Percentiles rank a stretch among this genome's conserved stretches.
phyloP scores from a whole-genome alignment of 805 yeast genomes.

The Brettanomyces sp. region DNA sequence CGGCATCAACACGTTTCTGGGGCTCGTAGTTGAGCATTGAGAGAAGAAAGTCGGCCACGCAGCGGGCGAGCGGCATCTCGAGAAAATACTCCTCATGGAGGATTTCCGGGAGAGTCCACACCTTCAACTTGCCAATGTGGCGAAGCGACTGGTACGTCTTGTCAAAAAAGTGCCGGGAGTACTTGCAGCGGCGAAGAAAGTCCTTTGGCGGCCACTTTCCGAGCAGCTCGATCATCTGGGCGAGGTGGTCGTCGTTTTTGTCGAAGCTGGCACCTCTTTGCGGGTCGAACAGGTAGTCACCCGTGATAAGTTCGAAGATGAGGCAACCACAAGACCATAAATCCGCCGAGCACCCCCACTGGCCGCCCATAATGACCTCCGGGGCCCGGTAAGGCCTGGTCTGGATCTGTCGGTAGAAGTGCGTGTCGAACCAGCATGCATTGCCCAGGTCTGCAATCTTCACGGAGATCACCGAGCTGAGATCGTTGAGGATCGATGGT shows the following conservation, averaged over 20 bases:
- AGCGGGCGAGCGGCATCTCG: slow-evolving; percentile 26
- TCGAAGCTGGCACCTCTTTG: slow-evolving; percentile 35
- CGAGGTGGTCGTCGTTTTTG: slow-evolving; percentile 55
- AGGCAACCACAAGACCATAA: slow-evolving; percentile 54
- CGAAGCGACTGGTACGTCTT: slow-evolving; percentile 25
- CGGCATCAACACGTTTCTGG: slow-evolving; percentile 42
- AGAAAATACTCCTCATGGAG: slow-evolving; percentile 41
- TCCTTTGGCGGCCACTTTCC: slow-evolving; percentile 27
- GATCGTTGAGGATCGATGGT: slow-evolving; percentile 13
- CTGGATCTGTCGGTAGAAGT: slow-evolving; percentile 60
- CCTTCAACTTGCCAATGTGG: slow-evolving; percentile 38
- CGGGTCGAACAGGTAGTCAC: slow-evolving; percentile 58
- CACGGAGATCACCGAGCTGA: slow-evolving; percentile 30
- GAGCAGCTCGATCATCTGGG: slow-evolving; percentile 49
- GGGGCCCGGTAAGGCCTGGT: slow-evolving; percentile 63
- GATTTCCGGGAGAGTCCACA: slow-evolving; percentile 43
- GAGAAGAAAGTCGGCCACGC: slow-evolving; percentile 37
- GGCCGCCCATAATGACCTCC: slow-evolving; percentile 47
- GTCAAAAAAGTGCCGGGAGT: slow-evolving; percentile 33
- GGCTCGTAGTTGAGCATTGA: slow-evolving; percentile 44
- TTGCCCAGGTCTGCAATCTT: slow-evolving; percentile 66
- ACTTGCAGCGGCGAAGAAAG: slow-evolving; percentile 31
- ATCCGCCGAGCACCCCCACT: slow-evolving; percentile 59
- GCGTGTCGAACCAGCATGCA: slow-evolving; percentile 55
- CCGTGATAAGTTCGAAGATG: slow-evolving; percentile 50